Base-by-base conservation (phyloP, 2,329 filamentous ascomycete genomes). In the Trichoderma citrinoviride region DNA sequence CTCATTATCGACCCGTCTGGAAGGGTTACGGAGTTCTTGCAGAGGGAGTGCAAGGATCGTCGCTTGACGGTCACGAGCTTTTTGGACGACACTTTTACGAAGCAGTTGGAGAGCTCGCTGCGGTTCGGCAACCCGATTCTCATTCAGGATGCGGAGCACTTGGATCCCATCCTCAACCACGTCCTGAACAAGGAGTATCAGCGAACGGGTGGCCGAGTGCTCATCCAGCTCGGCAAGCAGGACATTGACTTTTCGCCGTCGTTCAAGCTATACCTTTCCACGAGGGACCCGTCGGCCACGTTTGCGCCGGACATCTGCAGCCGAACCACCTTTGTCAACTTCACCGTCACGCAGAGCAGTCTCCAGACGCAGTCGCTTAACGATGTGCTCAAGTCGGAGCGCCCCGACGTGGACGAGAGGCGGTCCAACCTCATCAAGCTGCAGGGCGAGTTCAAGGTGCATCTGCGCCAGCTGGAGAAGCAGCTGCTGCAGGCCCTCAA, bases 171-270 rank as follows among this genome's bases (percentile, higher is more conserved):
- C 66, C 88, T 99, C 72, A 99, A 98, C 74, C 95, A 99, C 72
- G 94, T 99, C 64, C 87, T 99, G 78, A 99, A 99, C 81, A 99
- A 99, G 77, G 95, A 99, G 75, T 99, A 99, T 77, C 96, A 99
- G 78, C 96, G 93, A 81, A 99, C 96, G 29, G 95, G 95, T 70
- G 95, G 95, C 23, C 94, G 95, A 85, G 94, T 98, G 52, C 87
- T 99, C 61, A 99, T 99, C 68, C 95, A 99, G 78, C 90, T 99
- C 46, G 95, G 95, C 73, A 97, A 95, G 78, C 96, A 99, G 78
- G 93, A 99, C 79, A 99, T 99, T 70, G 95, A 99, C 77, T 99
- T 99, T 79, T 99, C 95, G 57, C 94, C 95, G 1, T 88, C 93
- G 0, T 99, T 99, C 84, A 95, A 90, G 79, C 85, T 99, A 37